Evolutionary conservation across 2,329 filamentous ascomycete genomes (phyloP).

Genomic region (Ophiocordyceps camponoti-saundersi): DNA sequence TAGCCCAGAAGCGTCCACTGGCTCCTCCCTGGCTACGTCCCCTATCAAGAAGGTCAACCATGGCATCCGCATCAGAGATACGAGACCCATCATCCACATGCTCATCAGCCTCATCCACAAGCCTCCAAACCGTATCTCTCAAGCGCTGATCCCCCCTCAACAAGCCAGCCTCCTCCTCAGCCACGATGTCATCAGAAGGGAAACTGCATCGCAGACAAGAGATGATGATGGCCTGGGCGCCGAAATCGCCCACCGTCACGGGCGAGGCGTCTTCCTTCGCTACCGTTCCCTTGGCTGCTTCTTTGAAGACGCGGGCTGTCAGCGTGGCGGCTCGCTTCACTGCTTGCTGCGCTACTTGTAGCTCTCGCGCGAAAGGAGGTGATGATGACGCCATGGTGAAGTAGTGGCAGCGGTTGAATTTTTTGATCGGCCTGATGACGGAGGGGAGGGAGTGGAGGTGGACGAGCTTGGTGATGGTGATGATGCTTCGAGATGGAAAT

Average conservation of each 20-base stretch:
- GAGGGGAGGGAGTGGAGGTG: not conserved
- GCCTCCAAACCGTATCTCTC: constrained; percentile 56
- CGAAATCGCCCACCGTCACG: constrained; percentile 95
- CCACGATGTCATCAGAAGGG: constrained; percentile 78
- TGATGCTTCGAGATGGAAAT: too few species aligned
- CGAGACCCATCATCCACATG: constrained; percentile 56
- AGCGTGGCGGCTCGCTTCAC: constrained; percentile 57
- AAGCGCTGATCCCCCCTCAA: constrained; percentile 56
- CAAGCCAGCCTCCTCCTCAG: constrained; percentile 79
- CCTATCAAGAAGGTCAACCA: constrained; percentile 50
- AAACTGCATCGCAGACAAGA: constrained; percentile 78
- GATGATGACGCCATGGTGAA: constrained; percentile 2
- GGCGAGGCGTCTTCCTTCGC: constrained; percentile 86
- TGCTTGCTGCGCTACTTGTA: constrained; percentile 69
- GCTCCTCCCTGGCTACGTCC: constrained; percentile 55
- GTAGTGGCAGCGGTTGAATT: not conserved
- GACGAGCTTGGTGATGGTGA: not conserved
- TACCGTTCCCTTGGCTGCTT: constrained; percentile 85
- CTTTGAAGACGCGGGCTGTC: constrained; percentile 42
- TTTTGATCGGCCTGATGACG: not conserved
- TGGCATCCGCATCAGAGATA: constrained; percentile 43
- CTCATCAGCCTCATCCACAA: constrained; percentile 37
- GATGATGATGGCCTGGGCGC: constrained; percentile 93
- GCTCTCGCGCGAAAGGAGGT: constrained; percentile 52
- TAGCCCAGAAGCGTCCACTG: constrained; percentile 76